phyloP scores from a whole-genome alignment of 768 basidiomycete genomes.

The Udeniomyces megalosporus region DNA sequence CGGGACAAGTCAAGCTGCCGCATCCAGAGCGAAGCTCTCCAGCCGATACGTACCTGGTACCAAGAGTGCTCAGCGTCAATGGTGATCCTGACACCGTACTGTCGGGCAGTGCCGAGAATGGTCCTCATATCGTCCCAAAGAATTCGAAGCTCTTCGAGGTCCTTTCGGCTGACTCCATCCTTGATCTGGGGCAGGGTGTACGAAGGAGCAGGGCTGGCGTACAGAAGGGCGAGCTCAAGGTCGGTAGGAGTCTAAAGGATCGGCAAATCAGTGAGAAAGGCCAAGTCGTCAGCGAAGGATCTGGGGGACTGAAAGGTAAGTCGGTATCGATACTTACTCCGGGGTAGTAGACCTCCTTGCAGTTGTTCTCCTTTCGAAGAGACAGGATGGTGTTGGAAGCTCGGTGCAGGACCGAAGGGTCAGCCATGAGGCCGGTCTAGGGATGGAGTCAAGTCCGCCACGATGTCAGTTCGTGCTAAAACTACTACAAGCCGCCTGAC shows the following conservation, averaged over 20 bases:
- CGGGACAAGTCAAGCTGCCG: not conserved
- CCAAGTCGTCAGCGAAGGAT: not conserved
- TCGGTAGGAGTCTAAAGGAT: slow-evolving; percentile 43
- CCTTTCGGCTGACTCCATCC: slow-evolving; percentile 37
- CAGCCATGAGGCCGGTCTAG: slow-evolving; percentile 25
- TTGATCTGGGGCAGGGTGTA: slow-evolving; percentile 19
- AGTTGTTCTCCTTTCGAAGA: slow-evolving; percentile 20
- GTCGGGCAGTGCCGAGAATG: slow-evolving; percentile 50
- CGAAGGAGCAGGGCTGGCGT: not conserved
- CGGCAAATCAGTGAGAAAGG: too few species aligned
- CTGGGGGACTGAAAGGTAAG: not conserved
- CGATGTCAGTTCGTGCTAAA: too few species aligned
- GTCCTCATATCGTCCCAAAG: slow-evolving; percentile 45
- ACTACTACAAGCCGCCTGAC: too few species aligned
- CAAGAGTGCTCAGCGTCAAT: slow-evolving; percentile 66
- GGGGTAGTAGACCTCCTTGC: slow-evolving; percentile 17
- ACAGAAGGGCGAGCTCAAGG: slow-evolving; percentile 38
- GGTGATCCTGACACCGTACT: slow-evolving; percentile 50
- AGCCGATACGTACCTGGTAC: slow-evolving; percentile 32
- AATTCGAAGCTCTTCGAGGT: slow-evolving; percentile 45
- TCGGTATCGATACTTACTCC: not conserved
- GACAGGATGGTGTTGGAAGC: slow-evolving; percentile 28
- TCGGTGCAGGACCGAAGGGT: slow-evolving; percentile 26
- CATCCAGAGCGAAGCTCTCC: not conserved
- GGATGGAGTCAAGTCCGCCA: too few species aligned